A percentile compares a stretch with the other conserved stretches of the same genome.
Evolutionary conservation across 192 early-diverging fungal species (phyloP).

Genomic region (Allomyces macrogynus): DNA sequence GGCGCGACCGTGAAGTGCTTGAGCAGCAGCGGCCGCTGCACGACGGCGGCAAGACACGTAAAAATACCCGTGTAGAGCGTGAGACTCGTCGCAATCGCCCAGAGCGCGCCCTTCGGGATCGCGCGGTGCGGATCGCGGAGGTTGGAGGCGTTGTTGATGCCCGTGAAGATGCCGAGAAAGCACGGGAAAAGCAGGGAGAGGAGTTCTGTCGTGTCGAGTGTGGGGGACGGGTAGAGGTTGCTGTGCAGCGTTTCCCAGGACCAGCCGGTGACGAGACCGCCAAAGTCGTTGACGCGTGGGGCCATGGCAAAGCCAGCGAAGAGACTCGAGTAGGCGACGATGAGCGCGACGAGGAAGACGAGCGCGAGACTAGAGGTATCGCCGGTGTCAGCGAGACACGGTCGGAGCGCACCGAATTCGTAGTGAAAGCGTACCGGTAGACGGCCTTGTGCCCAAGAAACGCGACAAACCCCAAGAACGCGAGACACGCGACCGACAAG

Average conservation of each 20-base stretch:
- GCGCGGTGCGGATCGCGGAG: neutral
- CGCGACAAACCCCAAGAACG: neutral
- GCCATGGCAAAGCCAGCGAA: neutral
- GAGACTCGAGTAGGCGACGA: neutral
- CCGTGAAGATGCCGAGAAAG: conserved; percentile 3
- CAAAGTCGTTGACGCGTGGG: too few relatives aligned
- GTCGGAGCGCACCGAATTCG: too few relatives aligned
- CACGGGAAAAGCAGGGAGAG: conserved; percentile 3
- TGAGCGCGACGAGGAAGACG: neutral
- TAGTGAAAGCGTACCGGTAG: neutral
- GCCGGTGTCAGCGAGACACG: too few relatives aligned
- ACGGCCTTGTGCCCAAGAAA: neutral
- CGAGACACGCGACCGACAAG: neutral
- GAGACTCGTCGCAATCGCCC: neutral
- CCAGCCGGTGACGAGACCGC: too few relatives aligned
- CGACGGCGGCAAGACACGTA: neutral
- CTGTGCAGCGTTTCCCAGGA: too few relatives aligned
- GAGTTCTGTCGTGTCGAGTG: too few relatives aligned
- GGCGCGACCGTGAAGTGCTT: neutral
- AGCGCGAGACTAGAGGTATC: neutral
- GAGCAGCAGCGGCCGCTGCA: neutral
- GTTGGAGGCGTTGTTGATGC: neutral
- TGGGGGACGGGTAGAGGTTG: too few relatives aligned
- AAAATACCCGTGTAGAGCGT: neutral
- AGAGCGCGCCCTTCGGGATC: conserved; percentile 3